These are phyloP conservation scores for Nakazawaea wyomingensis DNA, from an alignment of 805 yeast species.

Conservation along the genomic window DNA sequence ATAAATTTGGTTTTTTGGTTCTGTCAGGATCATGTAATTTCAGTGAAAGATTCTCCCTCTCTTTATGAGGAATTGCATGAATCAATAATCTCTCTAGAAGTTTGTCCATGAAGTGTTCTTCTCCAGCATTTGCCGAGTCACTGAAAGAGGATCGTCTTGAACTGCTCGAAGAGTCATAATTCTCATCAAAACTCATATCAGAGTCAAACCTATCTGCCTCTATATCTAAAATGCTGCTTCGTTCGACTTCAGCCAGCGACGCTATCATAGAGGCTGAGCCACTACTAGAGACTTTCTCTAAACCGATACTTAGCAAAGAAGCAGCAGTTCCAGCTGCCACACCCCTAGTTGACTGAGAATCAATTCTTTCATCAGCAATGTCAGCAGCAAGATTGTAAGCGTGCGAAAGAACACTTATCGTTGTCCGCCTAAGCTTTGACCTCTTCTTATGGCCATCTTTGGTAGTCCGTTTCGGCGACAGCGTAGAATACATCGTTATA, in stretches of 20 bases:
- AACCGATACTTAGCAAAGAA: conserved; percentile 37
- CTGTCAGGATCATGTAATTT: conserved; percentile 41
- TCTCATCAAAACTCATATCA: conserved; percentile 5
- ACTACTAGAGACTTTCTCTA: conserved; percentile 29
- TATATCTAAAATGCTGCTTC: conserved; percentile 5
- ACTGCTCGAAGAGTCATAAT: background rate
- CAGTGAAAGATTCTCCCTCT: conserved; percentile 35
- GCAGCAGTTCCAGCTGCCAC: conserved; percentile 39
- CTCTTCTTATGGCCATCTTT: background rate
- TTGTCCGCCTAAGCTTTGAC: conserved; percentile 3
- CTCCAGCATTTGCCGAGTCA: background rate
- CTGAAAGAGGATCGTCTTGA: conserved; percentile 12
- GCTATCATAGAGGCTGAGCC: conserved; percentile 12
- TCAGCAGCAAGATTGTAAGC: conserved; percentile 20
- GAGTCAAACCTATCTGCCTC: conserved; percentile 7
- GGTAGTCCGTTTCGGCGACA: conserved; percentile 7
- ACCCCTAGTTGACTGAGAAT: conserved; percentile 22
- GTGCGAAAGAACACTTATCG: conserved; percentile 19
- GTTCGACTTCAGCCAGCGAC: background rate
- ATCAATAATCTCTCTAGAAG: conserved; percentile 48
- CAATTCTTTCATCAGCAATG: conserved; percentile 16
- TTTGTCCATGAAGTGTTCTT: conserved; percentile 52
- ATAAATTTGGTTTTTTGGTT: conserved; percentile 44
- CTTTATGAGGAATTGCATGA: conserved; percentile 46
- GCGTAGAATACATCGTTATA: conserved; percentile 1